Percentiles rank a stretch among this genome's conserved stretches.
Conservation (phyloP, 1,284 basidiomycete genomes). For the Irpex lacteus region DNA sequence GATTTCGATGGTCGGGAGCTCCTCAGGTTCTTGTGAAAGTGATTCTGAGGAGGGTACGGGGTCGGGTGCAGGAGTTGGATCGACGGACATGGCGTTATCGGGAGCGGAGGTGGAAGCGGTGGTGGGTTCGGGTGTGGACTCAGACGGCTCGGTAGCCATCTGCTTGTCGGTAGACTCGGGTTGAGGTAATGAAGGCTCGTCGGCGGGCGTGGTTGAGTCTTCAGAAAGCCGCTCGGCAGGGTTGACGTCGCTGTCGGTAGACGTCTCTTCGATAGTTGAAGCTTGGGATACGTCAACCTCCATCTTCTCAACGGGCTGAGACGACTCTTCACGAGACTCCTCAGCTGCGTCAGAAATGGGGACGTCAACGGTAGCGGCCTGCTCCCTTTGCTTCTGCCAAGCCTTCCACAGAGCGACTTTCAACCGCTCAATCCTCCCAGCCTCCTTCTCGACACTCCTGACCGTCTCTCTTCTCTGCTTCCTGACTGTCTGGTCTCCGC, state of each 20-base stretch:
- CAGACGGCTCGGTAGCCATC: neutral
- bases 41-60: neutral
- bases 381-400: constrained; percentile 2
- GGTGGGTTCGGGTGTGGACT: neutral
- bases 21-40: neutral
- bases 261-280: too few relatives aligned
- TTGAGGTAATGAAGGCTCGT: neutral
- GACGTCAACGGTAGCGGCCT: neutral
- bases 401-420: constrained; percentile 16
- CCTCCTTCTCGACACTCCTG: constrained; percentile 56
- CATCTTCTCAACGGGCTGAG: too few relatives aligned
- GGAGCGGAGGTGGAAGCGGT: neutral
- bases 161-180: neutral
- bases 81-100: constrained; percentile 1
- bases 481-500: constrained; percentile 56
- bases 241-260: neutral
- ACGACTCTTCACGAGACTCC: too few relatives aligned
- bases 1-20: too few relatives aligned
- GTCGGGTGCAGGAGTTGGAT: neutral
- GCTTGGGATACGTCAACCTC: too few relatives aligned
- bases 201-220: neutral
- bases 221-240: neutral
- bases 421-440: constrained; percentile 41
- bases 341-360: too few relatives aligned
- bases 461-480: constrained; percentile 56